These are phyloP conservation scores for Periconia macrospinosa DNA, from an alignment of 2,329 filamentous ascomycete species.

Conservation along the genomic window DNA sequence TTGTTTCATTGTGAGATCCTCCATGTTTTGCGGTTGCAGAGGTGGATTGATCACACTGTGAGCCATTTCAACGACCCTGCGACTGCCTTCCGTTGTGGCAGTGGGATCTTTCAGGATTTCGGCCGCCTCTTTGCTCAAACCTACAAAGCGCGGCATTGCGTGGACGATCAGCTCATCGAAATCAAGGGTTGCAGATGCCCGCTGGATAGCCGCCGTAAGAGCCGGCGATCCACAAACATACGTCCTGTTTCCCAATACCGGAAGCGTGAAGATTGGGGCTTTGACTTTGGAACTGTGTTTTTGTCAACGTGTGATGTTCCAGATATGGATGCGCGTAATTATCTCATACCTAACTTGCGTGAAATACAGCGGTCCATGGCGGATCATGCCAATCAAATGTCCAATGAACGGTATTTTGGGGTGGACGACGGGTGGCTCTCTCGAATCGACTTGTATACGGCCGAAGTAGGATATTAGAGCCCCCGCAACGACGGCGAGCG, in stretches of 20 bases:
- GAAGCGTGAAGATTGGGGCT: no score
- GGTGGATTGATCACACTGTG: slow-evolving; percentile 40
- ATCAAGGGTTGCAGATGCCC: slow-evolving; percentile 43
- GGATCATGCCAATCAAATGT: slow-evolving; percentile 50
- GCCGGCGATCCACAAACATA: slow-evolving; percentile 50
- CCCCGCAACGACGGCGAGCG: not conserved
- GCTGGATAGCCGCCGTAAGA: slow-evolving; percentile 45
- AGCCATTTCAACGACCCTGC: slow-evolving; percentile 25
- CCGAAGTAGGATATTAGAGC: slow-evolving; percentile 7
- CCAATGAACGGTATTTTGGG: slow-evolving; percentile 50
- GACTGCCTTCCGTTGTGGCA: slow-evolving; percentile 29
- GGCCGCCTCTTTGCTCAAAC: slow-evolving; percentile 32
- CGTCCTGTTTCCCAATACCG: no score
- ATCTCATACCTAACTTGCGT: slow-evolving; percentile 45
- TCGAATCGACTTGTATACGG: slow-evolving; percentile 23
- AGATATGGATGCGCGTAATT: no score
- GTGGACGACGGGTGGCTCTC: slow-evolving; percentile 49
- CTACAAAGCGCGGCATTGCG: slow-evolving; percentile 44
- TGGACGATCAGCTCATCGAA: slow-evolving; percentile 49
- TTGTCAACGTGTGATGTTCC: no score
- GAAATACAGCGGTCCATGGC: slow-evolving; percentile 37
- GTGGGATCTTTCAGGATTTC: slow-evolving; percentile 27
- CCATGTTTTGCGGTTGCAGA: slow-evolving; percentile 31
- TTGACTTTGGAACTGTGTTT: no score
- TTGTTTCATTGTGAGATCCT: slow-evolving; percentile 41